Base-by-base conservation (phyloP, 2,329 filamentous ascomycete genomes). In the Fusarium succisae region DNA sequence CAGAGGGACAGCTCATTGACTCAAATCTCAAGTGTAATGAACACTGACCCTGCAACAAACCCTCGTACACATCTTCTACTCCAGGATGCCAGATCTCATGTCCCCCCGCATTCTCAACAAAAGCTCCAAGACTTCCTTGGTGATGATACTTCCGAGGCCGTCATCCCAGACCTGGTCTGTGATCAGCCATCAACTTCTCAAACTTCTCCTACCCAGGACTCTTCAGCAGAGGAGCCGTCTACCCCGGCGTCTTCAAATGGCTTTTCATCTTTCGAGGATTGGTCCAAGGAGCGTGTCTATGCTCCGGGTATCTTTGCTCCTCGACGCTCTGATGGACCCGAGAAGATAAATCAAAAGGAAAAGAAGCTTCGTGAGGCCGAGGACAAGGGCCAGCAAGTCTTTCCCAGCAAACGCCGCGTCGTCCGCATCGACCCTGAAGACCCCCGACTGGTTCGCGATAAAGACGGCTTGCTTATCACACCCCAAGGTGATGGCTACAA, bases 351-450 rank as follows among this genome's bases (percentile, higher is more conserved):
- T 30, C 28, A 13, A 14, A 69, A 56, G 22, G 64, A 69, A 37
- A 35, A 51, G 39, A 32, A 14, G 13, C 26, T 67, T 28, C 51
- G 38, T 15, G 17, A 66, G 14, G 62, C 66, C n/a, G 47, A 62
- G 26, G 41, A 38, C n/a, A 38, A 26, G 5, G 48, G 48, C 13
- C 18, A 17, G 5, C 28, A 14, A 4, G 22, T 63, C 20, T 60
- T 60, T 26, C 66, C 66, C 24, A 69, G 65, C 22, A 41, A 32
- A 7, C 66, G 66, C 30, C 57, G 55, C 18, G 13, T 69, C 6
- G 17, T 69, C 28, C 58, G 28, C 12, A 13, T 64, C 28, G 28
- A 64, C 13, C 45, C 35, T n/a, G 10, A 47, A 11, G 64, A 64
- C 35, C 26, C 35, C 12, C 41, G 63, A 48, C 15, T 38, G 30